These are phyloP conservation scores for Maudiozyma serrabonitensis DNA, from an alignment of 805 yeast genomes.

Conservation along the genomic window DNA sequence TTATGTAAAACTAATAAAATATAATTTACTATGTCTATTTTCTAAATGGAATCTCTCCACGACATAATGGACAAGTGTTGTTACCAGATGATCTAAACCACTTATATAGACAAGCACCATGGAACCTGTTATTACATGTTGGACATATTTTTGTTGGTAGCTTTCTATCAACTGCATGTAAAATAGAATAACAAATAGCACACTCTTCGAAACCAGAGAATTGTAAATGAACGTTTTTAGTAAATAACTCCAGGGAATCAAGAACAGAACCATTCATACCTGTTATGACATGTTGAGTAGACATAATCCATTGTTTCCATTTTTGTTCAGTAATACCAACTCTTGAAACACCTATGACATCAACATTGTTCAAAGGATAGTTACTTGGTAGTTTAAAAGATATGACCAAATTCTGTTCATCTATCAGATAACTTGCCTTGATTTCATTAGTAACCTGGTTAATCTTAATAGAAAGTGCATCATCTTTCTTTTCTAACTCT, in stretches of 20 bases:
- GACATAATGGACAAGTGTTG: slow-evolving; percentile 91
- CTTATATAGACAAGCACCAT: slow-evolving; percentile 88
- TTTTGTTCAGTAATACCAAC: slow-evolving; percentile 85
- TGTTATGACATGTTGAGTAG: slow-evolving; percentile 75
- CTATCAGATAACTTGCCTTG: slow-evolving; percentile 63
- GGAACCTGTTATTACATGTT: slow-evolving; percentile 90
- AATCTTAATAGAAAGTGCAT: slow-evolving; percentile 46
- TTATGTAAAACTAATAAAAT: not conserved
- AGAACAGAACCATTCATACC: slow-evolving; percentile 58
- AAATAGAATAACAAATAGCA: slow-evolving; percentile 88
- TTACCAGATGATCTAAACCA: slow-evolving; percentile 95
- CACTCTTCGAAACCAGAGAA: slow-evolving; percentile 95
- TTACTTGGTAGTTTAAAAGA: slow-evolving; percentile 60
- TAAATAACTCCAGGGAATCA: slow-evolving; percentile 33
- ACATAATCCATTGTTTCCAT: slow-evolving; percentile 92
- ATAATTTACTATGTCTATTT: slow-evolving; percentile 7
- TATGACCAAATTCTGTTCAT: slow-evolving; percentile 80
- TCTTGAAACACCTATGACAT: slow-evolving; percentile 66
- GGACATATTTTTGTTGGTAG: slow-evolving; percentile 82
- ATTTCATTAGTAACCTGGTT: slow-evolving; percentile 57
- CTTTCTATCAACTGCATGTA: slow-evolving; percentile 78
- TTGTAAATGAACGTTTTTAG: slow-evolving; percentile 66
- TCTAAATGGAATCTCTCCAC: slow-evolving; percentile 34
- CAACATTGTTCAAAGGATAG: slow-evolving; percentile 70
- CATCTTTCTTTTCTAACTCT: slow-evolving; percentile 28